Base-by-base conservation (phyloP, 768 basidiomycete species). In the Lentinula sp. region DNA sequence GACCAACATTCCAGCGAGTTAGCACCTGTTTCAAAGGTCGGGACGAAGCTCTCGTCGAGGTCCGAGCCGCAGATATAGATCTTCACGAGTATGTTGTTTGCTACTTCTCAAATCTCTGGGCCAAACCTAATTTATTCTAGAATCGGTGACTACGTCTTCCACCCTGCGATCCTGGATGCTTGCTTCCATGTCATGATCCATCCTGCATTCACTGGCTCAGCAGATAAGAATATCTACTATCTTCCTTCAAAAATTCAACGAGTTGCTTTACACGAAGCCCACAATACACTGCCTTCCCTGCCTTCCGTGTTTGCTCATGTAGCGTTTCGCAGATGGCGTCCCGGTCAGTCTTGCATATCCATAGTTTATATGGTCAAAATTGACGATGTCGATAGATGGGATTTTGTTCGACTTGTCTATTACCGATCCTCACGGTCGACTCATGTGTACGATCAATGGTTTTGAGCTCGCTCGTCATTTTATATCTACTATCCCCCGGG, bases 321-420 rank as follows among this genome's bases (percentile, higher is more conserved):
- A 4, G 39, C 7, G 23, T 59, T 46, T 13, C 11, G n/a, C 13
- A 15, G n/a, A 57, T 57, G 34, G 3, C 6, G 7, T 49, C 16
- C 46, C 74, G 72, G 31, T 54, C 55, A 15, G 63, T 60, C 0
- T 65, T 68, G n/a, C 74, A 75, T 57, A 31, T 67, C 51, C 61
- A 75, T 13, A 13, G 13, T 8, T 13, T 71, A 76, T 57, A 75
- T 76, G 2, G 73, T 74, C 2, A 70, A 76, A 18, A 62, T 79
- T 5, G 77, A 78, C 58, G 69, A 73, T 1, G 7, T 72, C 71
- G 42, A 49, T 78, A 4, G 76, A 77, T 34, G 65, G 70, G 45
- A 59, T 69, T 8, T 67, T 73, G 2, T 71, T 75, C 59, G 70
- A 67, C 23, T 57, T 66, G 1, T 64, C 76, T 59, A 71, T 70